Percentiles rank a stretch among this genome's conserved stretches.
These are phyloP conservation scores for Geosmithia morbida DNA, from an alignment of 2,329 filamentous ascomycete species.

Conservation along the genomic window DNA sequence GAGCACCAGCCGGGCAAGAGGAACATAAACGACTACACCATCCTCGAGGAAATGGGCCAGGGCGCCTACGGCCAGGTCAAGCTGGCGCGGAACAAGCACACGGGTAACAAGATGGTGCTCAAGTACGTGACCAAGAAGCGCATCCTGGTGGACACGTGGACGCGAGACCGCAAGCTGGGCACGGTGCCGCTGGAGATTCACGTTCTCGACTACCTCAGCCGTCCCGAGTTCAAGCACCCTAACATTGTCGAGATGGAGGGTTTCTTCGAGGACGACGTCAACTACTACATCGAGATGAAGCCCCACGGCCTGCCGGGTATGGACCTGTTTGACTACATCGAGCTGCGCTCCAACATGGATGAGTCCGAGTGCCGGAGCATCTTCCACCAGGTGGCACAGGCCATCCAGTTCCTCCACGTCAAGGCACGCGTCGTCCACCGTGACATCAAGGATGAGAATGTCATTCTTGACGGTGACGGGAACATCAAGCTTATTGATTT, in stretches of 20 bases:
- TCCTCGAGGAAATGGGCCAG: conserved; percentile 96
- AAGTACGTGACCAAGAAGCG: conserved; percentile 97
- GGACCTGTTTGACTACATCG: conserved; percentile 98
- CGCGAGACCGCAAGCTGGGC: conserved; percentile 77
- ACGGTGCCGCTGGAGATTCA: conserved; percentile 96
- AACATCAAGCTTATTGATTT: conserved; percentile 97
- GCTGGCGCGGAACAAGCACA: conserved; percentile 72
- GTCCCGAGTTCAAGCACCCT: conserved; percentile 51
- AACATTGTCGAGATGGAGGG: conserved; percentile 63
- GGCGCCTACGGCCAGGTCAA: conserved; percentile 98
- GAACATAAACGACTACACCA: conserved; percentile 76
- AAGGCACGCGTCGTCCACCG: conserved; percentile 88
- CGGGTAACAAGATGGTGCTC: conserved; percentile 73
- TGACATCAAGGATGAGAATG: conserved; percentile 98
- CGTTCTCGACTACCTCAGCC: conserved; percentile 81
- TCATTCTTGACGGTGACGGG: conserved; percentile 88
- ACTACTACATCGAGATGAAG: conserved; percentile 98
- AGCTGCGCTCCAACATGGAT: conserved; percentile 91
- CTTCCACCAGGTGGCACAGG: conserved; percentile 82
- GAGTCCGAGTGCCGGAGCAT: conserved; percentile 89
- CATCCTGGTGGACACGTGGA: conserved; percentile 97
- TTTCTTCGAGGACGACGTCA: conserved; percentile 67
- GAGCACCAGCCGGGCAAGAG: conserved; percentile 43
- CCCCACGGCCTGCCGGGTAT: conserved; percentile 92
- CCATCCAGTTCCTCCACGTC: conserved; percentile 81